These are phyloP conservation scores for Saturnispora saitoi DNA, from an alignment of 805 yeast species.

Conservation along the genomic window DNA sequence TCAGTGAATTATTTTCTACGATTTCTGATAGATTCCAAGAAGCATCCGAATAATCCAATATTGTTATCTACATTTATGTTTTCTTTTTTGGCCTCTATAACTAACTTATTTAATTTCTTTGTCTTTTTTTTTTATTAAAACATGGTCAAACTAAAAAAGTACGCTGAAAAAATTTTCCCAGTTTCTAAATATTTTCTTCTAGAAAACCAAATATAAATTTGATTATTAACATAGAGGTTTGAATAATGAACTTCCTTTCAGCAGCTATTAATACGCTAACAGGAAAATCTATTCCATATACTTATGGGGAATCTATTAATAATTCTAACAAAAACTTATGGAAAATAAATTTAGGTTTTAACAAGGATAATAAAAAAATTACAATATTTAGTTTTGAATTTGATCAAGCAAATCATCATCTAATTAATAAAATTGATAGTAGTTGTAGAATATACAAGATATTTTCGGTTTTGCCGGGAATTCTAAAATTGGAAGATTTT, in stretches of 20 bases:
- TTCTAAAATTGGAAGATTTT: conserved; percentile 53
- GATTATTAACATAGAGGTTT: background rate
- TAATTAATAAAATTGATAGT: conserved; percentile 33
- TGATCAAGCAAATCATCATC: conserved; percentile 5
- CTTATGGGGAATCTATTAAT: conserved; percentile 36
- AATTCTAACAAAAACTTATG: conserved; percentile 37
- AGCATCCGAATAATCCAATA: conserved; percentile 65
- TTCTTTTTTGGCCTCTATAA: background rate
- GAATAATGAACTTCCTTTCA: conserved; percentile 59
- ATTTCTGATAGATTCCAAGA: conserved; percentile 92
- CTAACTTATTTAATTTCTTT: background rate
- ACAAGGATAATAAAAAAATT: conserved; percentile 44
- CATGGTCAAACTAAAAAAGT: background rate
- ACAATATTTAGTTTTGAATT: conserved; percentile 60
- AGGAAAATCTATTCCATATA: conserved; percentile 51
- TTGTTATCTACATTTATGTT: background rate
- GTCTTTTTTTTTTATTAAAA: background rate
- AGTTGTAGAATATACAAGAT: conserved; percentile 40
- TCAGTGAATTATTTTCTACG: conserved; percentile 61
- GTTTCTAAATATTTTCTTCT: no score
- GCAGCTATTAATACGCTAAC: conserved; percentile 55
- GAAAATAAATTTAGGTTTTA: conserved; percentile 53
- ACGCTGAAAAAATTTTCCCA: no score
- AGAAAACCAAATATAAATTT: no score
- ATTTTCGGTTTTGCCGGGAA: conserved; percentile 57